Evolutionary conservation across 257 asterid genomes (phyloP), one percentile per base, ranked within the genome.

Genomic region (Forsythia suspensa): DNA sequence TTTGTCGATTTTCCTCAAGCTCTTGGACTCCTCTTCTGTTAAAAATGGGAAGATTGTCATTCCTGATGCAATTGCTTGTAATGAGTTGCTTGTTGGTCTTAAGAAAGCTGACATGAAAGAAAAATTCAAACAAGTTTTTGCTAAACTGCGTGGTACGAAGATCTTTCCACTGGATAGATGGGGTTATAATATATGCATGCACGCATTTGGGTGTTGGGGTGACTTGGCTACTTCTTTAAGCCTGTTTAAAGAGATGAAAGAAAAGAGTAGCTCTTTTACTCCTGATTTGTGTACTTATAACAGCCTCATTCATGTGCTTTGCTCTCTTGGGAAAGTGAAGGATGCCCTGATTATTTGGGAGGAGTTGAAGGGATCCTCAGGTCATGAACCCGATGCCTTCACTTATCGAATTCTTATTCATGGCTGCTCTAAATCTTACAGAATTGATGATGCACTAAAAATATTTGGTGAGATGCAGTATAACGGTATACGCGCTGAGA

Each of bases 181-280:
- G 86, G 98, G 99, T 70, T 96, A 92, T 71, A 96, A 96, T 84
- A 90, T 92, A 79, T 94, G 99, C 76, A 92, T 93, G 67, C 97
- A 93, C 61, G 85, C 90, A 20, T 87, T 92, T 65, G 98, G 99
- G 61, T 77, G 86, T 68, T 93, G 96, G 96, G 97, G 98, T 51
- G 94, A 93, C 82, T 78, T 93, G 80, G 76, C 77, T 41, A 85
- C 86, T 71, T 87, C 97, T 11, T 79, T 94, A 43, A 74, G 85
- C 61, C 86, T 94, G 83, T 96, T 96, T 79, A 96, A 92, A 79
- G 98, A 96, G 88, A 96, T 96, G 97, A 96, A 90, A 88, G 97
- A 83, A 79, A 91, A 84, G 78, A 77, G 82, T 11, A 87, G 88
- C 72, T 69, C 82, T 34, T 89, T 89, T 81, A 76, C 79, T 80